Base-by-base conservation (phyloP, 2,329 filamentous ascomycete species). In the Fusarium sp. region DNA sequence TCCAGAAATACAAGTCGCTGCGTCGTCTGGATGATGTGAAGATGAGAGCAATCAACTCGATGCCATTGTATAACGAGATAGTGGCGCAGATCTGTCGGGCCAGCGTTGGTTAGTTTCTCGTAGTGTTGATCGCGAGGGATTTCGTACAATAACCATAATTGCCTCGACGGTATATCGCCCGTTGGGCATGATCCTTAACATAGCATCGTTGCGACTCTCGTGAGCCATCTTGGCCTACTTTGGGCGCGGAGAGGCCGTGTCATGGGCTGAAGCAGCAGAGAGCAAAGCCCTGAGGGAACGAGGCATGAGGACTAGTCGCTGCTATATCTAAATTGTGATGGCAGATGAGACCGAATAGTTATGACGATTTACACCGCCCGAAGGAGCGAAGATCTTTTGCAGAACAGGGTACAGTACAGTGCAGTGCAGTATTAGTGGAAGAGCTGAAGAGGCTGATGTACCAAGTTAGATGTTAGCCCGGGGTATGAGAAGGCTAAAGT, bases 101-200 rank as follows among this genome's bases (percentile, higher is more conserved):
- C 11, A 8, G n/a, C 30, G 56, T 67, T 44, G 43, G 48, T 23
- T 23, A 25, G 37, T 31, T 49, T 46, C n/a, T 58, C 19, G 4
- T 25, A 52, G 21, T 26, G 30, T 23, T n/a, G n/a, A 34, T 13
- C 44, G 23, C 25, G 30, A 31, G 54, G 59, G 41, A 42, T 37
- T 49, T 39, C 58, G 52, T 58, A 70, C 67, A 67, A 70, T 70
- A 21, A 70, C 67, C 55, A 70, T 59, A n/a, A 64, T 67, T 13
- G 67, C 50, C 31, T 70, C 67, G 25, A 55, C 37, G 23, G 57
- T 67, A 45, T 67, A 70, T 45, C 21, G 52, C 43, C 67, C 57
- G 6, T 58, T 34, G 13, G 26, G 14, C 23, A 31, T 53, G 23
- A 50, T 48, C 42, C 44, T 54, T n/a, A 51, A 43, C 26, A 61